Conservation (phyloP, 306 rosid species). For the Herpetospermum pedunculosum region DNA sequence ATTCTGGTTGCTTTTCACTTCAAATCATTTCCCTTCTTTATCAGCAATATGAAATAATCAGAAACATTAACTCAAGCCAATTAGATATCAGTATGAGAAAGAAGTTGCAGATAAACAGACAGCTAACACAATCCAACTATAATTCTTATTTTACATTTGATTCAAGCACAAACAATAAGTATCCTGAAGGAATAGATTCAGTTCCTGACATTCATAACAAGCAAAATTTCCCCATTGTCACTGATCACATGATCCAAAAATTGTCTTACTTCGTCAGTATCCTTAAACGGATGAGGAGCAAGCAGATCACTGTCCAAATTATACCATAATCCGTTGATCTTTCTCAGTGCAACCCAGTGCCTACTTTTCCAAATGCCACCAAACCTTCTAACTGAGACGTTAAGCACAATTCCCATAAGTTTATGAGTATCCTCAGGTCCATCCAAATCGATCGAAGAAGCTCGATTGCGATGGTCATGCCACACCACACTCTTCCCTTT, state of each 20-base stretch:
- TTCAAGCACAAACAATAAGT: background rate
- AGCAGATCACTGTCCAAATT: slow-evolving; percentile 81
- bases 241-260: slow-evolving; percentile 49
- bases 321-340: slow-evolving; percentile 53
- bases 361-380: slow-evolving; percentile 75
- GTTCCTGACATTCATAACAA: slow-evolving; percentile 49
- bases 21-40: background rate
- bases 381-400: slow-evolving; percentile 46
- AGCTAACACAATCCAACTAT: background rate
- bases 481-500: slow-evolving; percentile 62
- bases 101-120: background rate
- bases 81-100: background rate
- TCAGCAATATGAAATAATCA: background rate
- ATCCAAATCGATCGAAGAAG: slow-evolving; percentile 53
- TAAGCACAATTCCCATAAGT: slow-evolving; percentile 76
- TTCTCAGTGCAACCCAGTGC: slow-evolving; percentile 79
- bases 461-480: slow-evolving; percentile 63
- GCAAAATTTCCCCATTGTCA: slow-evolving; percentile 65
- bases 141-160: background rate
- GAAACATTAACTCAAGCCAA: background rate
- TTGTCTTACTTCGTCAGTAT: slow-evolving; percentile 29
- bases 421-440: slow-evolving; percentile 32
- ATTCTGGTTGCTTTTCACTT: background rate
- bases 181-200: slow-evolving; percentile 6
- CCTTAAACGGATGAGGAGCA: slow-evolving; percentile 46